These are phyloP conservation scores for Neophaeococcomyces mojaviensis DNA, from an alignment of 2,329 filamentous ascomycete species.

Conservation along the genomic window DNA sequence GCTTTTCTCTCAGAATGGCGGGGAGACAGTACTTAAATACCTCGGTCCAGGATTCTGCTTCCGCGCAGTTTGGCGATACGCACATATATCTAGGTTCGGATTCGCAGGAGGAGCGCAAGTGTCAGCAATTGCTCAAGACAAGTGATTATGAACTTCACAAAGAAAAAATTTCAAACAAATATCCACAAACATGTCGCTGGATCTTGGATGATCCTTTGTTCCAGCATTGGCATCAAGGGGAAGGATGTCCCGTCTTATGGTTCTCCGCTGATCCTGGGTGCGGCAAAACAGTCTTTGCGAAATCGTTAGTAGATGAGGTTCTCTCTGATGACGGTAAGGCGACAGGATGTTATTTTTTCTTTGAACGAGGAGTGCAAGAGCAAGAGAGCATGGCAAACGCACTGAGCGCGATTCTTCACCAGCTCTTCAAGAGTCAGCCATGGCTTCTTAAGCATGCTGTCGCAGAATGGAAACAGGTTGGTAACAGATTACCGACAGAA, in stretches of 20 bases:
- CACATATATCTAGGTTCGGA: not conserved
- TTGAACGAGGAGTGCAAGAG: slow-evolving; percentile 24
- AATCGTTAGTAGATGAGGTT: slow-evolving; percentile 25
- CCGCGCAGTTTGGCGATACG: no score
- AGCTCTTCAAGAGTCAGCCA: not conserved
- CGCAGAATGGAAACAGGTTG: not conserved
- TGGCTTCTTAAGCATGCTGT: not conserved
- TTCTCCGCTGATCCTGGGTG: slow-evolving; percentile 29
- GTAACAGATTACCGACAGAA: not conserved
- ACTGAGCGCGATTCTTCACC: not conserved
- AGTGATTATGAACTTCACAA: not conserved
- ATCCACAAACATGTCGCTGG: slow-evolving; percentile 3
- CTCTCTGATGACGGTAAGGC: slow-evolving; percentile 16
- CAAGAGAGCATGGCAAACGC: not conserved
- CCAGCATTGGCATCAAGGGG: not conserved
- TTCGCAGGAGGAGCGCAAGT: not conserved
- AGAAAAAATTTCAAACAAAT: not conserved
- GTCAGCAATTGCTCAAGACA: slow-evolving; percentile 2
- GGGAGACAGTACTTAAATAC: no score
- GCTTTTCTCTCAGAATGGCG: no score
- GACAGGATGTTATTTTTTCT: slow-evolving; percentile 31
- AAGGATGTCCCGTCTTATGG: not conserved
- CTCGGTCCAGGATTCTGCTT: no score
- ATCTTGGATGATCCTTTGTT: slow-evolving; percentile 4
- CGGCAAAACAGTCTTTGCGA: slow-evolving; percentile 30